Evolutionary conservation across 2,329 filamentous ascomycete species (phyloP), one percentile per base, ranked within the genome.

Genomic region (Biscogniauxia marginata): DNA sequence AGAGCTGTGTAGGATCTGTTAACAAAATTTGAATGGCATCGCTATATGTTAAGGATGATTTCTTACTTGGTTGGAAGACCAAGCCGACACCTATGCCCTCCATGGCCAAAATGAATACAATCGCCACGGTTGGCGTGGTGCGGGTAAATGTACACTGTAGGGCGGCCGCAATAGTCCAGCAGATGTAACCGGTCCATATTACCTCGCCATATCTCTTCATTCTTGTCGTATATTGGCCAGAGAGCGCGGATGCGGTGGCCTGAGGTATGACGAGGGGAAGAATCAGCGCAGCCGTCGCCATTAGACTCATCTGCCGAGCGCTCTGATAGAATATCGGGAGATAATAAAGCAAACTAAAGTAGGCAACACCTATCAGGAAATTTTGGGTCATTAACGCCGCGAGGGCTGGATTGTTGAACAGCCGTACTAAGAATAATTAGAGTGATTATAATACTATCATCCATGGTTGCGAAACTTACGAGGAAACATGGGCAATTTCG

Each of bases 261-360:
- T 86, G 81, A 7, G 71, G 70, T 18, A 72, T 68, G 7, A 84
- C 76, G 58, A 85, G 71, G 0, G 81, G 77, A 7, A 81, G 71
- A 2, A 77, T 78, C 24, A 84, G 70, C 7, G 74, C 73, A 1
- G 84, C 84, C 3, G 84, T 83, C 21, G 77, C 75, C 3, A 73
- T 54, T 11, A 70, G 62, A 5, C 68, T 66, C 50, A 65, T 71
- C 18, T 66, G 65, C 19, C 66, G 65, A 2, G 78, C 82, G 55
- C 85, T 86, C 61, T 87, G 83, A 46, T 84, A 82, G 67, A 84
- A 88, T 0, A 87, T 71, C 1, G 84, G 84, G 4, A 87, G 67
- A 62, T 83, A 87, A 68, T 86, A 87, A 1, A 87, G 70, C 55
- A 79, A 79, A 2, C 78, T 74, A 61, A 86, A 85, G 62, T 85